Base-by-base conservation (phyloP, 2,329 filamentous ascomycete genomes). In the Talaromyces sp. region DNA sequence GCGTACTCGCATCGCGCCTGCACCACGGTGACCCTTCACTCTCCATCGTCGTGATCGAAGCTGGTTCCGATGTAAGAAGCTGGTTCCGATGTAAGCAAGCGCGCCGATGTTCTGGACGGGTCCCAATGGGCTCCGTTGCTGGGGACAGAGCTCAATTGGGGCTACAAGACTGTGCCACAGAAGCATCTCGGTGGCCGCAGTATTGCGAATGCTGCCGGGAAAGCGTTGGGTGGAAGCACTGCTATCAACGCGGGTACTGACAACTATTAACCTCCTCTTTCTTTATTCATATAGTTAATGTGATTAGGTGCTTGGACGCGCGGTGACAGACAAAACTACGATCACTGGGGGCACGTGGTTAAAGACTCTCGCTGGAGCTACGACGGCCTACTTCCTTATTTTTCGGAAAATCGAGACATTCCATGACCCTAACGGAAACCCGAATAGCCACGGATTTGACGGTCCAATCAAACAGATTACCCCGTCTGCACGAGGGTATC, bases 1-100 rank as follows among this genome's bases (percentile, higher is more conserved):
- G 90, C 78, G 90, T 93, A 62, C 84, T 95, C 69, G 91, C 89
- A 58, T 87, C 88, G 56, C 86, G 91, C 55, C 83, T 96, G 8
- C 50, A 41, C 24, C 56, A 52, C 24, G 24, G 24, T n/a, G 14
- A 52, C 19, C 21, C 21, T n/a, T 49, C 21, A 51, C 46, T 29
- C 56, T 58, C 19, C 35, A 46, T 19, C 32, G 38, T 26, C 13
- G 35, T 4, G 38, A 17, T 27, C 24, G 9, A 38, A 41, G 21
- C 31, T 24, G 19, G 53, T 29, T 24, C 19, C 29, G n/a, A 24
- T 26, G 21, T 32, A n/a, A 13, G 35, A 38, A 41, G 21, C 31
- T 24, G 19, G 53, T 29, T 24, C 19, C 29, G n/a, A 24, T 26
- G 21, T 32, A n/a, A 13, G 35, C 31, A 21, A 38, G 24, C 19